Conservation (phyloP, 129 eudicot species). For the Kitagawia praeruptora region DNA sequence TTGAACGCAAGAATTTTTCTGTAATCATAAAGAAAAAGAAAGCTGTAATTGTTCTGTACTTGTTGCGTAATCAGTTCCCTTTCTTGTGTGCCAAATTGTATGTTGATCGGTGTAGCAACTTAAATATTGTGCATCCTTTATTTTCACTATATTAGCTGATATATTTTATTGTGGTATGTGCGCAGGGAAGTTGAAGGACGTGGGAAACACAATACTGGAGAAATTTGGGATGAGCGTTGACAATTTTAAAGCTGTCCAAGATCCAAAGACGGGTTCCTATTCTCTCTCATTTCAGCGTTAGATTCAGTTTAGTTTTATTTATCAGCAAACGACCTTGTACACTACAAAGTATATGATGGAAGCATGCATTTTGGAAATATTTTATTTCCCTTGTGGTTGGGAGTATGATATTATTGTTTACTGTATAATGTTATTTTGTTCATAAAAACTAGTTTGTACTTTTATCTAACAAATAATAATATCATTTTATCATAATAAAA, state of each 20-base stretch:
- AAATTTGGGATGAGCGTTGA: constrained; percentile 96
- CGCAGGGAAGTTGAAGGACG: constrained; percentile 76
- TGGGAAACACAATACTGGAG: constrained; percentile 83
- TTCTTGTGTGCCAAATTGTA: background rate
- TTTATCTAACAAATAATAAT: too few species aligned
- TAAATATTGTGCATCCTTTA: background rate
- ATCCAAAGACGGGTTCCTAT: constrained; percentile 93
- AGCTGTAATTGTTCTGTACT: background rate
- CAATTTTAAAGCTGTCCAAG: constrained; percentile 89
- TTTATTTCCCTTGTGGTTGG: background rate
- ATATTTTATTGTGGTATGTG: background rate
- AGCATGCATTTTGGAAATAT: background rate
- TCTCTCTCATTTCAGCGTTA: constrained; percentile 71
- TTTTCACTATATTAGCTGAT: background rate
- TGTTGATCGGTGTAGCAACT: background rate
- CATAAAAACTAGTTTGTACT: background rate
- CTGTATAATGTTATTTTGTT: background rate
- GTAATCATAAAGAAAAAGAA: background rate
- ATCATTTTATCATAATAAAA: too few species aligned
- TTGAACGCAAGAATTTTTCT: background rate
- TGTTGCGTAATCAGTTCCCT: background rate
- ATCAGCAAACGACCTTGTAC: background rate
- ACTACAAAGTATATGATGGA: background rate
- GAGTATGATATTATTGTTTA: background rate
- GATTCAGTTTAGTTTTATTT: background rate